Base-by-base conservation (phyloP, 192 early-diverging fungal genomes). In the Coemansia sp. region DNA sequence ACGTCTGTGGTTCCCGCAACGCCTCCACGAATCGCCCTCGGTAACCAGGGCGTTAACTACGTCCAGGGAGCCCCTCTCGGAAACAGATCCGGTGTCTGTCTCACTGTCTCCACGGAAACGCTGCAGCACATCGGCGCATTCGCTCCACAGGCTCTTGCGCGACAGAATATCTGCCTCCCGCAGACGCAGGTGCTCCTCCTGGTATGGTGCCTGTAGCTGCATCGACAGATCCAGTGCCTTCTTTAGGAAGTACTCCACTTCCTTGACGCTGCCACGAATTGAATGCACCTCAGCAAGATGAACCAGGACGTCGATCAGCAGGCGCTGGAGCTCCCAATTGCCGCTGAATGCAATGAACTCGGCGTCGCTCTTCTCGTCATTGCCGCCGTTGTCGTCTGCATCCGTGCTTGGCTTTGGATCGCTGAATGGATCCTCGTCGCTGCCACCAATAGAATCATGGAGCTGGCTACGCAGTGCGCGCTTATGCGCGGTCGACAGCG, bases 281-380 rank as follows among this genome's bases (percentile, higher is more conserved):
- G 62, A 62, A 28, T 54, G 58, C 10, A 74, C 30, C 13, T 67
- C 50, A 5, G 56, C 37, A 45, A 74, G 22, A 26, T 74, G 51
- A 0, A 35, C 54, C 47, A 67, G 30, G 12, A 46, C 56, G 23
- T 63, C 64, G 14, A 67, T 38, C 28, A 67, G 22, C 32, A 67
- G 38, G 7, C 70, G 64, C 64, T 74, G 64, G 5, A 67, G 47
- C 35, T 54, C 54, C 70, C 64, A 74, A 43, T 63, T 67, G 17
- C 54, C 56, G 17, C 44, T 48, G 23, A 57, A 66, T 5, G 49
- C 58, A 6, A 64, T 17, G 47, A 44, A 60, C 36, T 56, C 44
- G 14, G 50, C 28, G 30, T 66, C 54, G 38, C 22, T 37, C 44
- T 51, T 40, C 2, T 35, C 36, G 7, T 42, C 57, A 0, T 64